These are phyloP conservation scores for Acacia confusa DNA, from an alignment of 306 rosid species.

Conservation along the genomic window DNA sequence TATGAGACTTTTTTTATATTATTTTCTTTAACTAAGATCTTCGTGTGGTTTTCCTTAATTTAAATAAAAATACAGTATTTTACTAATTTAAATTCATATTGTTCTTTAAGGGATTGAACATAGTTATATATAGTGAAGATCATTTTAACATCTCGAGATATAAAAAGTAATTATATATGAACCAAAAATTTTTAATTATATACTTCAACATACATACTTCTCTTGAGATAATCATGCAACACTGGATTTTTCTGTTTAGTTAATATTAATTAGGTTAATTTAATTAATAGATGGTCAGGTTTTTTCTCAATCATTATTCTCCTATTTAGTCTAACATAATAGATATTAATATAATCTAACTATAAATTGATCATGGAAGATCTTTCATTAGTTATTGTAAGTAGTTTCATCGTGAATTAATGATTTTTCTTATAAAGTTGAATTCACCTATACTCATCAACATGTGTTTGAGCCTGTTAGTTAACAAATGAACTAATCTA, in stretches of 20 bases:
- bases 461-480: not conserved
- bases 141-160: not conserved
- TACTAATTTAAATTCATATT: not conserved
- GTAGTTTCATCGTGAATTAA: too few relatives aligned
- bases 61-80: not conserved
- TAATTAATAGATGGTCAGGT: too few relatives aligned
- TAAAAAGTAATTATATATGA: not conserved
- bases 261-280: too few relatives aligned
- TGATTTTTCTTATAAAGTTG: not conserved
- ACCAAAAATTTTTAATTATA: too few relatives aligned
- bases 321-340: too few relatives aligned
- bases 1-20: too few relatives aligned
- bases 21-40: too few relatives aligned
- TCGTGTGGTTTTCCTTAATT: not conserved
- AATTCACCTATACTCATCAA: not conserved
- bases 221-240: too few relatives aligned
- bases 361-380: not conserved
- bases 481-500: too few relatives aligned
- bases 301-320: too few relatives aligned
- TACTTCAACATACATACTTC: too few relatives aligned
- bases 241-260: too few relatives aligned
- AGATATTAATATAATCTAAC: not conserved
- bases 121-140: not conserved
- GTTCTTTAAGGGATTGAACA: not conserved
- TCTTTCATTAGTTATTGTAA: not conserved